phyloP scores from a whole-genome alignment of 139 green algal genomes.

The Tetraselmis striata region DNA sequence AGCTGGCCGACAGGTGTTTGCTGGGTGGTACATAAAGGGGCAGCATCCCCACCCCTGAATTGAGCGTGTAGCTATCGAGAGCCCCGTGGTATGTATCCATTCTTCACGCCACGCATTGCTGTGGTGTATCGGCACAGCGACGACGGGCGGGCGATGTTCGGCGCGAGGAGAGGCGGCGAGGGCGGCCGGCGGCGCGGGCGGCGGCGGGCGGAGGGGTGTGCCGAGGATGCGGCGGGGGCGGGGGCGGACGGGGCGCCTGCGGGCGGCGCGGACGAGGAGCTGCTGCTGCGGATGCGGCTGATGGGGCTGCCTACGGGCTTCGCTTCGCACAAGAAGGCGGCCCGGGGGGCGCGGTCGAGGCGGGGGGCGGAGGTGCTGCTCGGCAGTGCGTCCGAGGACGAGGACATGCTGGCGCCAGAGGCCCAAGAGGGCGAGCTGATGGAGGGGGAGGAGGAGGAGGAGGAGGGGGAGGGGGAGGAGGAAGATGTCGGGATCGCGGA shows the following conservation, averaged over 20 bases:
- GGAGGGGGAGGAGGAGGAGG: background rate
- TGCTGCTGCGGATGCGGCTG: background rate
- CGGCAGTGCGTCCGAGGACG: no score
- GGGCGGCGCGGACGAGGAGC: background rate
- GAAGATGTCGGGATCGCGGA: background rate
- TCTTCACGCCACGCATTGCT: no score
- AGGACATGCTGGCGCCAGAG: no score
- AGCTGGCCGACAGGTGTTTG: background rate
- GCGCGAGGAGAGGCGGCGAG: background rate
- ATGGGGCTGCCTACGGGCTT: background rate
- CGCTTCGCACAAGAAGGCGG: background rate
- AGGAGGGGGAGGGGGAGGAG: background rate
- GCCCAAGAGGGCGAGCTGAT: background rate
- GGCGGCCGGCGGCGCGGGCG: no score
- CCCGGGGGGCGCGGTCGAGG: no score
- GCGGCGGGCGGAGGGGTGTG: background rate
- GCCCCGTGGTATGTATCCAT: no score
- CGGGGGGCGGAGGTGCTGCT: background rate
- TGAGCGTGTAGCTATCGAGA: no score
- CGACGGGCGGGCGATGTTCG: background rate
- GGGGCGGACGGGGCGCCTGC: background rate
- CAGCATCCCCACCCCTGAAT: no score
- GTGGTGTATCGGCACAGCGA: background rate
- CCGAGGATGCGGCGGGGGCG: background rate
- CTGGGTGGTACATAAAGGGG: no score